Evolutionary conservation across 495 filamentous ascomycete species (phyloP).

Genomic region (Talaromyces nanjingensis): DNA sequence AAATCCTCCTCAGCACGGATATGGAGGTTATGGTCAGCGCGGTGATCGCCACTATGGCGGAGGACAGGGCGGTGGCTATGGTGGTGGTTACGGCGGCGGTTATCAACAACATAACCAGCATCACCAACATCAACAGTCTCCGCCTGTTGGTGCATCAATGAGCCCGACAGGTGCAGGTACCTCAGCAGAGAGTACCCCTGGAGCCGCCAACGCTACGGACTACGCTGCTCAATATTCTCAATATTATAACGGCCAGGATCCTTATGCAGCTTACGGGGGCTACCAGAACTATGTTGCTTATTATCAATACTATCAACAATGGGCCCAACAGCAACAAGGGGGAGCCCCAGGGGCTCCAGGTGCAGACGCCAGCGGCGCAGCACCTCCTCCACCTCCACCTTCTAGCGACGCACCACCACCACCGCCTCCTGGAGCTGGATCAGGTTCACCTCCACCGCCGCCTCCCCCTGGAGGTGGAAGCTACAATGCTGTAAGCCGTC

Average conservation of each 20-base stretch:
- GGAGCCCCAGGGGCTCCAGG: slow-evolving; percentile 17
- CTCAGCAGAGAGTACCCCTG: slow-evolving; percentile 32
- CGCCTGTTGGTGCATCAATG: slow-evolving; percentile 29
- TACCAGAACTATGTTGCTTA: slow-evolving; percentile 65
- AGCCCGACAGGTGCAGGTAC: slow-evolving; percentile 27
- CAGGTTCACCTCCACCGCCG: slow-evolving; percentile 61
- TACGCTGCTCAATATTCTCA: slow-evolving; percentile 82
- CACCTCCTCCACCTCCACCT: slow-evolving; percentile 55
- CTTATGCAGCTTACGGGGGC: slow-evolving; percentile 89
- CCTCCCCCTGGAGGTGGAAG: slow-evolving; percentile 50
- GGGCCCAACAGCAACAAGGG: slow-evolving; percentile 42
- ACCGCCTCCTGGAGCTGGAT: slow-evolving; percentile 41
- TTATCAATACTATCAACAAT: slow-evolving; percentile 66
- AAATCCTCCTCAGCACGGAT: slow-evolving; percentile 64
- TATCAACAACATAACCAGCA: slow-evolving; percentile 25
- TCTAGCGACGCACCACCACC: slow-evolving; percentile 59
- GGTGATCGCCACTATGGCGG: slow-evolving; percentile 25
- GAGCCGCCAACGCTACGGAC: slow-evolving; percentile 37
- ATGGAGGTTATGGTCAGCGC: slow-evolving; percentile 45
- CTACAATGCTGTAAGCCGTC: slow-evolving; percentile 58
- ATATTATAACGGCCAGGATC: slow-evolving; percentile 69
- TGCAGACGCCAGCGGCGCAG: slow-evolving; percentile 34
- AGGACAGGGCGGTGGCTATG: slow-evolving; percentile 23
- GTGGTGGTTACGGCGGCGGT: slow-evolving; percentile 24
- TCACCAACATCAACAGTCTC: slow-evolving; percentile 30